These are phyloP conservation scores for Hypoxylon rubiginosum DNA, from an alignment of 2,329 filamentous ascomycete species.

Conservation along the genomic window DNA sequence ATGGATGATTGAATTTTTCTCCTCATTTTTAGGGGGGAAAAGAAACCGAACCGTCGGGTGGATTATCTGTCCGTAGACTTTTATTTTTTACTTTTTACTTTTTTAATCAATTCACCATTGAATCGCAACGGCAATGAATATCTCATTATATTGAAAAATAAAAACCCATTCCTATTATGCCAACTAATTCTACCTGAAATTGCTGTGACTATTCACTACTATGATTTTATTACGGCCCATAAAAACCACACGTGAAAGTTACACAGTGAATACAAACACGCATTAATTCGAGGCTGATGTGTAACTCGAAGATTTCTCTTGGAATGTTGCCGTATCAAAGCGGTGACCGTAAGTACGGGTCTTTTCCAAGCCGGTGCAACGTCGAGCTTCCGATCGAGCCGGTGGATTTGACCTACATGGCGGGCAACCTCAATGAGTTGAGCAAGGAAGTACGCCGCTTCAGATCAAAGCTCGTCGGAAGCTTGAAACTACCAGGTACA, in stretches of 20 bases:
- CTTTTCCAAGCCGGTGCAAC: background rate
- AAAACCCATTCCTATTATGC: no score
- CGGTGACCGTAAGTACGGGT: background rate
- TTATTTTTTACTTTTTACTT: no score
- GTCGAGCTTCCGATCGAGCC: slow-evolving; percentile 4
- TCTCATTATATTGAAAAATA: no score
- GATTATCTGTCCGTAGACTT: background rate
- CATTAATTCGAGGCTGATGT: background rate
- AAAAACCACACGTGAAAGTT: no score
- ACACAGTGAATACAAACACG: background rate
- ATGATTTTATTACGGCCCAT: no score
- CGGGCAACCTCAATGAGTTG: background rate
- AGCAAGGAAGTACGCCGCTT: slow-evolving; percentile 12
- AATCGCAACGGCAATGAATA: background rate
- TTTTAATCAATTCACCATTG: background rate
- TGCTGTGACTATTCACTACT: no score
- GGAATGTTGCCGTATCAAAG: background rate
- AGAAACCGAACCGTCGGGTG: background rate
- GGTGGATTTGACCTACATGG: slow-evolving; percentile 9
- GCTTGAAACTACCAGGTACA: background rate
- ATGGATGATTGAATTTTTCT: background rate
- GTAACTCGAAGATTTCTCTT: background rate
- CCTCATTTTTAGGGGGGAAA: background rate
- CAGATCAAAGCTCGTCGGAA: background rate
- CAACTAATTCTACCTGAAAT: no score